These are phyloP conservation scores for Alternaria sp. DNA, from an alignment of 2,329 filamentous ascomycete genomes.

Conservation along the genomic window DNA sequence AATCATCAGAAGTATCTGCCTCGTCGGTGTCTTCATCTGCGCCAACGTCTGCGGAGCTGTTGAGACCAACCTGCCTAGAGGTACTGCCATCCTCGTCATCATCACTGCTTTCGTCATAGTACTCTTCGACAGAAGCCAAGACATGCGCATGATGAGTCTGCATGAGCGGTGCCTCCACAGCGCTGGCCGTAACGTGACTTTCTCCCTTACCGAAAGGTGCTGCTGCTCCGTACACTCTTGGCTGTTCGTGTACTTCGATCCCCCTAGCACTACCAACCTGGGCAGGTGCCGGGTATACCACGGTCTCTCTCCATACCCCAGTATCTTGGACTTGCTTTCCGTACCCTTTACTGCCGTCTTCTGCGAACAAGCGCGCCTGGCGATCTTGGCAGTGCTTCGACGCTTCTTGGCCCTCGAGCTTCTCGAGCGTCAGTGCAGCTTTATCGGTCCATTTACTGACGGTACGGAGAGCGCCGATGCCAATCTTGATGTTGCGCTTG, in stretches of 20 bases:
- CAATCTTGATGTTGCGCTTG: not conserved
- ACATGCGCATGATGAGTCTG: not conserved
- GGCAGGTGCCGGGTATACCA: not conserved
- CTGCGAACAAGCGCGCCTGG: not conserved
- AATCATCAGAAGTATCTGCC: not conserved
- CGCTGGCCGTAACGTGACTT: no score
- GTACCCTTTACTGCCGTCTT: no score
- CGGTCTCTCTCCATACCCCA: not conserved
- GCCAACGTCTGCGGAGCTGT: not conserved
- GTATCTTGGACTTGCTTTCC: not conserved
- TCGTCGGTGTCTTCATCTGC: not conserved
- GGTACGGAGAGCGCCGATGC: not conserved
- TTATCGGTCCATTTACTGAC: constrained; percentile 9
- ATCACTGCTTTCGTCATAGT: not conserved
- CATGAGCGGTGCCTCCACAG: not conserved
- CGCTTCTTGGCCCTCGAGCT: not conserved
- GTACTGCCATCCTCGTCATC: not conserved
- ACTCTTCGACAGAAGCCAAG: not conserved
- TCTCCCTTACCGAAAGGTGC: not conserved
- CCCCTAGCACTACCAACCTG: not conserved
- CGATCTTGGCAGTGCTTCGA: not conserved
- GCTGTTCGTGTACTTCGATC: not conserved
- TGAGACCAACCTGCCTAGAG: not conserved
- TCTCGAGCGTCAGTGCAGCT: constrained; percentile 5
- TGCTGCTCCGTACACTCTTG: not conserved